Evolutionary conservation across 352 stramenopile species (phyloP), one percentile per base, ranked within the genome.

Genomic region (Peronospora belbahrii): DNA sequence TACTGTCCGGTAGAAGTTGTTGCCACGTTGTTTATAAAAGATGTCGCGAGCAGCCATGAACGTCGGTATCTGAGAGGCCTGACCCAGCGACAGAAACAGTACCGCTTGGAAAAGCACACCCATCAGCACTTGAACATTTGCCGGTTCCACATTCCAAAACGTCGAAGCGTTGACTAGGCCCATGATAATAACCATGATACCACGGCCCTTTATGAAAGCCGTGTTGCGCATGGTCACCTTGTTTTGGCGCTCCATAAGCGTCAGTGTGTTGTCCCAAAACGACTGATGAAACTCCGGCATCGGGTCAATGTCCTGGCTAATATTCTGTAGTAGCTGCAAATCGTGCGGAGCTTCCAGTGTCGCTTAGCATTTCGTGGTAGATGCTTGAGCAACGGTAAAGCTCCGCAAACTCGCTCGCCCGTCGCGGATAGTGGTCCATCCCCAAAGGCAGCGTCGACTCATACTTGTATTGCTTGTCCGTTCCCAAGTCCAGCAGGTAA

Each of bases 1-100:
- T 28, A 50, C 70, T 8, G 79, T 48, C 9, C 72, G 70, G 46
- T 70, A 81, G 50, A 89, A 91, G 47, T 90, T 88, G 24, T 66
- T 58, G 24, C 68, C 64, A 4, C 62, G 55, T 27, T 94, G 79
- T 45, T 86, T 91, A 65, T 90, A 88, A 59, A 86, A 94, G 18
- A 83, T 52, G 2, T 56, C 62, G 10, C 67, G 64, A 6, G 48
- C 57, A n/a, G 72, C 57, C 46, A 90, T 76, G 43, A 92, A 76
- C 1, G 62, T 69, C n/a, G 80, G 73, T 13, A 93, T 57, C 37
- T 83, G 68, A 2, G 77, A 49, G 43, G 85, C 76, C 17, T 78
- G 65, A 14, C 75, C 74, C 17, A 94, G 31, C 9, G 59, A 65
- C n/a, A 86, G 50, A 48, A 85, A 93, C 23, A 95, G 69, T 14